Evolutionary conservation across 129 eudicot genomes (phyloP).

Genomic region (Oenanthe sinensis): DNA sequence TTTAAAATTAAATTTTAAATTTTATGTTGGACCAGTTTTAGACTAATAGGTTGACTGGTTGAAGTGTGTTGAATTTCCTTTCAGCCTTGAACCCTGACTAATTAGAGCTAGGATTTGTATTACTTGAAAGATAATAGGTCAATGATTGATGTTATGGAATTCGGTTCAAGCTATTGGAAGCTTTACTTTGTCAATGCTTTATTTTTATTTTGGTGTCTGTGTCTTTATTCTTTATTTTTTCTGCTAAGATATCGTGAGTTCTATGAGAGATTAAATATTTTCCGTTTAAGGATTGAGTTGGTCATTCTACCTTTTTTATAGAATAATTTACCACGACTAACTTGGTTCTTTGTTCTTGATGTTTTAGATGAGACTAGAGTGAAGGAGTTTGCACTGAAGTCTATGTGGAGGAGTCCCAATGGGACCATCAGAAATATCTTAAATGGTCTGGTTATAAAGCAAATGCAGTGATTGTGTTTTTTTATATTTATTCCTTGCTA

Average conservation of each 20-base stretch:
- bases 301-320: neutral
- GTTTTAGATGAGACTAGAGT: conserved; percentile 88
- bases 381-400: conserved; percentile 77
- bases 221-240: no score
- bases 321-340: neutral
- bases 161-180: no score
- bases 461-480: conserved; percentile 2
- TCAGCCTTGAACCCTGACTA: no score
- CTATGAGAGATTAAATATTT: neutral
- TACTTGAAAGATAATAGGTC: no score
- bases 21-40: no score
- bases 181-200: no score
- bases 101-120: no score
- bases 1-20: no score
- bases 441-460: conserved; percentile 44
- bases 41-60: no score
- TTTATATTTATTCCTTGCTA: neutral
- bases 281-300: neutral
- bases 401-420: conserved; percentile 98
- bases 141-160: no score
- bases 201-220: no score
- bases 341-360: conserved; percentile 8
- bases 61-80: no score
- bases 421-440: conserved; percentile 96
- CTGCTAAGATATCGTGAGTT: neutral